Evolutionary conservation across 2,329 filamentous ascomycete species (phyloP).

Genomic region (Ambrosiella beaveri): DNA sequence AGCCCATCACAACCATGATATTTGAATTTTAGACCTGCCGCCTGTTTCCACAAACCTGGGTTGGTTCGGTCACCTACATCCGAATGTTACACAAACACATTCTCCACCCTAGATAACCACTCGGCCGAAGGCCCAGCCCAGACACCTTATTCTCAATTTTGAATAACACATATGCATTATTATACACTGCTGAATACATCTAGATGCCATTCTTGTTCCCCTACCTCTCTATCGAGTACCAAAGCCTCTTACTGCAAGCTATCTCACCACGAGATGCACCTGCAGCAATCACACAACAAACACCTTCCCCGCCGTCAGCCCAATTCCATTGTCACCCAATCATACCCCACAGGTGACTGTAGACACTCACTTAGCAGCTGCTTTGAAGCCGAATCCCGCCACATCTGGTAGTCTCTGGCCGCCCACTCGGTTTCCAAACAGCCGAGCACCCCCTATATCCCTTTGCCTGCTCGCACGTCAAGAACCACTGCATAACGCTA

Average conservation of each 20-base stretch:
- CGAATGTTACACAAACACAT: not conserved
- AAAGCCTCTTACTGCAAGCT: not conserved
- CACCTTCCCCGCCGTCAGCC: not conserved
- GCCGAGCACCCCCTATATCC: too few relatives aligned
- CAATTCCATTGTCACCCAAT: not conserved
- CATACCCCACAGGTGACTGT: not conserved
- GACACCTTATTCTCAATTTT: not conserved
- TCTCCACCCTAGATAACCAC: not conserved
- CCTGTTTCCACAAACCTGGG: not conserved
- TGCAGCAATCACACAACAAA: not conserved
- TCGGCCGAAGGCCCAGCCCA: not conserved
- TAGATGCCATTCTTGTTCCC: not conserved
- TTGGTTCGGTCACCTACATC: not conserved
- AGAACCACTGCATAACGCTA: too few relatives aligned
- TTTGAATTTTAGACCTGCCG: too few relatives aligned
- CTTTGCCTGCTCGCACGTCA: too few relatives aligned
- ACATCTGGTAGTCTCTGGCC: too few relatives aligned
- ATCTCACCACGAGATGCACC: not conserved
- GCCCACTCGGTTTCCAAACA: too few relatives aligned
- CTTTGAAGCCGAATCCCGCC: not conserved
- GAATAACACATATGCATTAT: too few relatives aligned
- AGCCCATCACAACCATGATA: too few relatives aligned
- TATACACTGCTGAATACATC: too few relatives aligned
- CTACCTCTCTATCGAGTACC: not conserved
- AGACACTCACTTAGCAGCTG: not conserved